Conservation (phyloP, 2,329 filamentous ascomycete species). For the Beauveria sp. region DNA sequence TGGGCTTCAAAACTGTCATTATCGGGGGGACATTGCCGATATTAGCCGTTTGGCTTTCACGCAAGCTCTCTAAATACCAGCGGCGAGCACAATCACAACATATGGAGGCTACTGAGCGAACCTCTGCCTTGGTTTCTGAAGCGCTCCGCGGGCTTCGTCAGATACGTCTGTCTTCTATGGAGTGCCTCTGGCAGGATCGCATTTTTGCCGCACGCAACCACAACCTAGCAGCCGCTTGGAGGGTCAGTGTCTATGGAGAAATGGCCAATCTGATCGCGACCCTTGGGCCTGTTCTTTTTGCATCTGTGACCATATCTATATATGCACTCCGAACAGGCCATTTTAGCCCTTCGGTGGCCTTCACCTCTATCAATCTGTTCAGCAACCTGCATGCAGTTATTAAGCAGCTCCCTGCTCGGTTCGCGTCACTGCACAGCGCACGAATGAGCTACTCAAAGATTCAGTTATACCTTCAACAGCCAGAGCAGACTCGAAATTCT, state of each 20-base stretch:
- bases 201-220: conserved; percentile 2
- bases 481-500: neutral
- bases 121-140: conserved; percentile 8
- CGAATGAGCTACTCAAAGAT: conserved; percentile 7
- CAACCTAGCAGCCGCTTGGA: conserved; percentile 3
- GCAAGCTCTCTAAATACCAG: neutral
- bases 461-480: neutral
- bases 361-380: conserved; percentile 11
- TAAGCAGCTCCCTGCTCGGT: conserved; percentile 2
- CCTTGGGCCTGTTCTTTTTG: conserved; percentile 9
- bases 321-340: neutral
- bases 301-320: conserved; percentile 9
- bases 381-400: conserved; percentile 11
- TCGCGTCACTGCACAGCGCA: neutral
- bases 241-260: neutral
- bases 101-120: neutral
- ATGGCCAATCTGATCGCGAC: conserved; percentile 4
- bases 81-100: neutral
- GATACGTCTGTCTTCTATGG: conserved; percentile 12
- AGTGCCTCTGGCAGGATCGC: conserved; percentile 6
- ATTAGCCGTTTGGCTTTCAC: conserved; percentile 3
- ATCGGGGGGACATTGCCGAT: neutral
- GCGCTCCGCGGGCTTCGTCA: conserved; percentile 8
- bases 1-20: conserved; percentile 8
- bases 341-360: conserved; percentile 11